Percentiles rank a stretch among this genome's conserved stretches.
These are phyloP conservation scores for Mycena vitilis DNA, from an alignment of 768 basidiomycete genomes.

Conservation along the genomic window DNA sequence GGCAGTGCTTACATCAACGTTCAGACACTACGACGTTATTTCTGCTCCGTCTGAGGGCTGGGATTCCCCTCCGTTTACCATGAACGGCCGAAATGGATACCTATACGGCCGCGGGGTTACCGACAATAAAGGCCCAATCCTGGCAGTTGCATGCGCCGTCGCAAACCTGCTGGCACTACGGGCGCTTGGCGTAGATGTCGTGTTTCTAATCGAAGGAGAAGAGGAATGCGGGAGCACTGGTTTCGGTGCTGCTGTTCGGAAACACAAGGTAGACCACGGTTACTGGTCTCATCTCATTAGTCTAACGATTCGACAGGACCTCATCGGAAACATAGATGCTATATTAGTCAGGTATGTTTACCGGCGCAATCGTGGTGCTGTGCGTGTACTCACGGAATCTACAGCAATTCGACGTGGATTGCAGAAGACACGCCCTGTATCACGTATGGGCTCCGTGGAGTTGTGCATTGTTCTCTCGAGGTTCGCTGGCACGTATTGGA, in stretches of 20 bases:
- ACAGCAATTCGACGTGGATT: slow-evolving; percentile 96
- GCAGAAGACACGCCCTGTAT: slow-evolving; percentile 92
- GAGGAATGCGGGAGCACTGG: slow-evolving; percentile 95
- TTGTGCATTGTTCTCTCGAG: slow-evolving; percentile 87
- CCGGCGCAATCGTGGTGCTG: background rate
- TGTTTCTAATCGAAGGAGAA: slow-evolving; percentile 95
- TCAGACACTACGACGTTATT: slow-evolving; percentile 97
- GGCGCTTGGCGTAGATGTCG: slow-evolving; percentile 85
- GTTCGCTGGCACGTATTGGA: slow-evolving; percentile 45
- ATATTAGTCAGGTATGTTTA: slow-evolving; percentile 83
- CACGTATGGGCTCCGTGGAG: slow-evolving; percentile 94
- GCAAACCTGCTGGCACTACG: slow-evolving; percentile 80
- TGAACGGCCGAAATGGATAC: slow-evolving; percentile 89
- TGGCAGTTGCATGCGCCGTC: slow-evolving; percentile 91
- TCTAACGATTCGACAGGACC: slow-evolving; percentile 58
- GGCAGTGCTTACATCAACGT: slow-evolving; percentile 1
- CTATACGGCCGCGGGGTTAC: slow-evolving; percentile 92
- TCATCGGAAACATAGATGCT: slow-evolving; percentile 88
- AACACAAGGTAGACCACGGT: slow-evolving; percentile 69
- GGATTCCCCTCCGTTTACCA: slow-evolving; percentile 85
- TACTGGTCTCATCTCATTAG: slow-evolving; percentile 7
- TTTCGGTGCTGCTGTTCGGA: slow-evolving; percentile 80
- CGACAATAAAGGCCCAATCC: slow-evolving; percentile 96
- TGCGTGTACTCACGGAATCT: slow-evolving; percentile 11
- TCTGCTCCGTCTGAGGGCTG: slow-evolving; percentile 80